Base-by-base conservation (phyloP, 768 basidiomycete species). In the Stropharia rugosoannulata region DNA sequence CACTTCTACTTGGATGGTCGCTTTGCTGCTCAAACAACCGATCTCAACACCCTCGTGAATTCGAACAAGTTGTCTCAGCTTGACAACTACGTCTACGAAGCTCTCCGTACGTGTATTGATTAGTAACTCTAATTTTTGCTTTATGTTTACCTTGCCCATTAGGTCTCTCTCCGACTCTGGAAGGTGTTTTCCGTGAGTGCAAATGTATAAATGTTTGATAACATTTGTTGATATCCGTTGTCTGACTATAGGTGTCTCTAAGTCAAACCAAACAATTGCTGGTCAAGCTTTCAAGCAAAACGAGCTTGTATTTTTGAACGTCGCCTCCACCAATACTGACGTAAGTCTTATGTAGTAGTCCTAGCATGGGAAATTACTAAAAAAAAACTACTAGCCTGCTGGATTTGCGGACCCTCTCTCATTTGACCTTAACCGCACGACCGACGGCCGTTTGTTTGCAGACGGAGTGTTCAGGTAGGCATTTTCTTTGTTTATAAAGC, bases 111-210 rank as follows among this genome's bases (percentile, higher is more conserved):
- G 87, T 80, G 0, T 3, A 38, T 22, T 36, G 11, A 12, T 39
- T 15, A 54, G 2, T 19, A 41, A 1, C n/a, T 4, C 9, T 36
- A 12, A 44, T 35, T n/a, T 9, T 35, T 4, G 15, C 10, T 25
- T 38, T 4, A 47, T 55, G 12, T 36, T 60, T 29, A 51, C 44
- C 53, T 7, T 54, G 35, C 49, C 4, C 22, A 50, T 8, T 50
- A 91, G 89, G 90, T 51, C 74, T 90, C 47, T 85, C 87, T 42
- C 89, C 90, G 9, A 80, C 85, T 3, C 85, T 92, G 75, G 79
- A 77, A 51, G 89, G 90, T 52, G 80, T 82, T 32, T 85, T 80
- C 63, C 87, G 87, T 83, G 64, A 60, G 81, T 29, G 4, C 5
- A 16, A 16, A 25, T 15, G 9, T 32, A 10, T 1, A n/a, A 11